Evolutionary conservation across 2,329 filamentous ascomycete genomes (phyloP).

Genomic region (Leptographium flavum): DNA sequence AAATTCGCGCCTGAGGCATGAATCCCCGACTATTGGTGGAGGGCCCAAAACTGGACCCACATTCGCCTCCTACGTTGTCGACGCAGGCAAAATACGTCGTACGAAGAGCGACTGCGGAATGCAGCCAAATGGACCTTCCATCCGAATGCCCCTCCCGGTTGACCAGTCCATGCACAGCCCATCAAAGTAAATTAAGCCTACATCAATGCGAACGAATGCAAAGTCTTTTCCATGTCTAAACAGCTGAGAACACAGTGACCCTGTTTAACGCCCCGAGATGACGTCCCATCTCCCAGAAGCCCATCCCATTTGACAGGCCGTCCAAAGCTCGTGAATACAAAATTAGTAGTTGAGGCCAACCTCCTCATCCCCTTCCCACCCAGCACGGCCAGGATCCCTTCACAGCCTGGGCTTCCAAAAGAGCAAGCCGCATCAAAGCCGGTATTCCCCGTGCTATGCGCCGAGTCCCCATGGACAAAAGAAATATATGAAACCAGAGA

Average conservation of each 20-base stretch:
- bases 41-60: too few species aligned
- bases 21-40: background rate
- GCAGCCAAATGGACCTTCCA: too few species aligned
- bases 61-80: too few species aligned
- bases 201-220: too few species aligned
- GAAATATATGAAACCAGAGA: slow-evolving; percentile 2
- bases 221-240: background rate
- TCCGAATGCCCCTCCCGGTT: too few species aligned
- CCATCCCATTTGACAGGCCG: background rate
- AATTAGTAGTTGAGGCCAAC: background rate
- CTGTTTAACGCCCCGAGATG: background rate
- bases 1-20: slow-evolving; percentile 2
- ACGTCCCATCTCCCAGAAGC: background rate
- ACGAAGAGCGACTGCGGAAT: too few species aligned
- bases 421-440: slow-evolving; percentile 1
- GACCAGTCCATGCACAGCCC: too few species aligned
- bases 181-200: too few species aligned
- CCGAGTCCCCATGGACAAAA: slow-evolving; percentile 3
- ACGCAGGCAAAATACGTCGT: too few species aligned
- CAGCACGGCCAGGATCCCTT: background rate
- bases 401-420: background rate
- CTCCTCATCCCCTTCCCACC: background rate
- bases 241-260: background rate
- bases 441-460: slow-evolving; percentile 11
- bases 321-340: background rate